Evolutionary conservation across 768 basidiomycete genomes (phyloP).

Genomic region (Hygrocybe coccinea): DNA sequence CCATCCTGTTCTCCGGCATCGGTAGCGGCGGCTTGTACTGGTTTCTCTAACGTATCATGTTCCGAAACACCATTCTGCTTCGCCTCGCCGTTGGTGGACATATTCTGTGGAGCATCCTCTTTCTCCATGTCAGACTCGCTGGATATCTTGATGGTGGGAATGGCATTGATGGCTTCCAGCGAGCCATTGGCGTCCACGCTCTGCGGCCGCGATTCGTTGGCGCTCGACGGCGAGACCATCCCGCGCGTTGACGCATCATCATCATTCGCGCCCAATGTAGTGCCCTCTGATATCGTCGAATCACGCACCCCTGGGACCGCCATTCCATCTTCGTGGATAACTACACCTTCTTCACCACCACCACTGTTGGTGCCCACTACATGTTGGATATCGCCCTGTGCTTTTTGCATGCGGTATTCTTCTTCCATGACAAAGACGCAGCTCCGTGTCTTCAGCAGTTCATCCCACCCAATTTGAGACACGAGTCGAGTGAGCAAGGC

Average conservation of each 20-base stretch:
- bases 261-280: conserved; percentile 36
- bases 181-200: conserved; percentile 23
- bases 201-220: conserved; percentile 10
- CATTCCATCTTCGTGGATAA: conserved; percentile 65
- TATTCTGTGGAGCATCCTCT: conserved; percentile 19
- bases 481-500: conserved; percentile 86
- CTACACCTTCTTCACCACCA: conserved; percentile 33
- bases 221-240: conserved; percentile 43
- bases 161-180: conserved; percentile 10
- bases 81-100: conserved; percentile 27
- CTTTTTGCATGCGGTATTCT: conserved; percentile 96
- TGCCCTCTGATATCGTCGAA: conserved; percentile 18
- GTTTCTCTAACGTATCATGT: conserved; percentile 39
- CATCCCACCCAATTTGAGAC: conserved; percentile 96
- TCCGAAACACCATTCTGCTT: conserved; percentile 30
- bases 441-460: conserved; percentile 91
- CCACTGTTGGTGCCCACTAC: conserved; percentile 25
- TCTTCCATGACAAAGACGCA: conserved; percentile 99
- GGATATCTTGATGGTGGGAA: conserved; percentile 15
- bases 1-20: conserved; percentile 37
- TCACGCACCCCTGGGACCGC: conserved; percentile 27
- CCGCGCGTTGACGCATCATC: conserved; percentile 71
- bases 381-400: conserved; percentile 60
- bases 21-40: conserved; percentile 49
- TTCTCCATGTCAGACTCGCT: conserved; percentile 35